Evolutionary conservation across 257 asterid species (phyloP), one percentile per base, ranked within the genome.

Genomic region (Solanum clarkiae): DNA sequence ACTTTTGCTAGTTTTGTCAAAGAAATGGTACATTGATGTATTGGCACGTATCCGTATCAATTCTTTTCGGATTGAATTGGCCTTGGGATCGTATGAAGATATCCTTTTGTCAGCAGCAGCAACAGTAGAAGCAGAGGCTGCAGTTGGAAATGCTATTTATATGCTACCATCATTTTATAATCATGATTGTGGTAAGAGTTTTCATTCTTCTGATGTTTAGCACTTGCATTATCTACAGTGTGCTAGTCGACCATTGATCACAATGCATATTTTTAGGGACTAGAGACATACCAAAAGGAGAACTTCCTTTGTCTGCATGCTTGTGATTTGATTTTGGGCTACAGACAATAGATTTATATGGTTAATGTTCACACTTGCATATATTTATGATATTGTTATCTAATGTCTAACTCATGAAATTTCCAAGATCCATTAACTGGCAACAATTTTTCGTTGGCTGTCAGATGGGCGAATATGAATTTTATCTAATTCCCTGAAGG

Each of bases 131-230:
- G 95, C 95, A 75, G 98, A 92, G 86, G 91, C 92, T 89, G 97
- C 94, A 87, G 97, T 93, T 81, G 99, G 99, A 84, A 95, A 92
- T 91, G 95, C 94, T 60, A 89, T 93, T 79, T 95, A 94, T 86
- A 86, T 95, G 90, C 94, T 95, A 88, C 94, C 97, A 12, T 92
- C 98, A 85, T 91, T 95, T 86, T 95, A 95, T 90, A 95, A 95
- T 89, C 99, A 95, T 54, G 93, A 93, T 81, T 95, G 98, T 84
- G 99, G 99, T 95, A 88, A 91, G 88, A 82, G 80, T 80, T 83
- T 79, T 62, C 70, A 72, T 87, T 83, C 81, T 80, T 80, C 71
- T 55, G 71, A 62, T 74, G 81, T 72, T 80, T 49, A 85, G 40
- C 80, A 14, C 84, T 82, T 66, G 32, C 80, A 40, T 51, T 20